A percentile compares a stretch with the other conserved stretches of the same genome.
These are phyloP conservation scores for Astrothelium macrocarpum DNA, from an alignment of 495 filamentous ascomycete species.

Conservation along the genomic window DNA sequence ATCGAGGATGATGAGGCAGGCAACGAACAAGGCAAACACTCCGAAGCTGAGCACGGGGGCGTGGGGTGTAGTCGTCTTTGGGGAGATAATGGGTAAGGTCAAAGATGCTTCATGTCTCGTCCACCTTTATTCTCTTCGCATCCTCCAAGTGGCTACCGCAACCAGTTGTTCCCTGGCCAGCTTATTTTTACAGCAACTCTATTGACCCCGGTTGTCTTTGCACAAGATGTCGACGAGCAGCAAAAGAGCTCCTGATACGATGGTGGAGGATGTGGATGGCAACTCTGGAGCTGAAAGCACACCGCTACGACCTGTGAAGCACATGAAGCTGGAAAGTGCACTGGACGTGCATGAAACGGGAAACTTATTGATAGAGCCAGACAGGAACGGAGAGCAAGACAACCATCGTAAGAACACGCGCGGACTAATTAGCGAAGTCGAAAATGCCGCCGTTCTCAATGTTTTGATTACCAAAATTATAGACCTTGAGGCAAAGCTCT, in stretches of 20 bases:
- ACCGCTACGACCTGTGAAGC: background rate
- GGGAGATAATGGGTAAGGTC: background rate
- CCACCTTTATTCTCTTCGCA: background rate
- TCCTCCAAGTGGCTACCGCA: background rate
- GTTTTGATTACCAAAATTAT: background rate
- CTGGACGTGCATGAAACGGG: background rate
- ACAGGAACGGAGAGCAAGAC: background rate
- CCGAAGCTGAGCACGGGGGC: background rate
- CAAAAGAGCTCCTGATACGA: background rate
- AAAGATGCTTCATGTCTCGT: background rate
- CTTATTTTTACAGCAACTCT: background rate
- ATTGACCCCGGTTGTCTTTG: background rate
- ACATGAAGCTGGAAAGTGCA: background rate
- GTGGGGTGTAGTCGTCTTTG: background rate
- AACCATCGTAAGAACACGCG: background rate
- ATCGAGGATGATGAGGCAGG: background rate
- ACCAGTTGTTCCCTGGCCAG: background rate
- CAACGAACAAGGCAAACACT: background rate
- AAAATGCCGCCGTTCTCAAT: background rate
- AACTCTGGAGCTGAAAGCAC: background rate
- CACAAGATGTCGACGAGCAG: background rate
- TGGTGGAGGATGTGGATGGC: background rate
- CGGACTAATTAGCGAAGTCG: background rate
- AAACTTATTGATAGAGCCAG: background rate
- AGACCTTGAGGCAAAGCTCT: background rate